Percentiles rank a stretch among this genome's conserved stretches.
Evolutionary conservation across 2,329 filamentous ascomycete genomes (phyloP).

Genomic region (Amauroascus verrucosus): DNA sequence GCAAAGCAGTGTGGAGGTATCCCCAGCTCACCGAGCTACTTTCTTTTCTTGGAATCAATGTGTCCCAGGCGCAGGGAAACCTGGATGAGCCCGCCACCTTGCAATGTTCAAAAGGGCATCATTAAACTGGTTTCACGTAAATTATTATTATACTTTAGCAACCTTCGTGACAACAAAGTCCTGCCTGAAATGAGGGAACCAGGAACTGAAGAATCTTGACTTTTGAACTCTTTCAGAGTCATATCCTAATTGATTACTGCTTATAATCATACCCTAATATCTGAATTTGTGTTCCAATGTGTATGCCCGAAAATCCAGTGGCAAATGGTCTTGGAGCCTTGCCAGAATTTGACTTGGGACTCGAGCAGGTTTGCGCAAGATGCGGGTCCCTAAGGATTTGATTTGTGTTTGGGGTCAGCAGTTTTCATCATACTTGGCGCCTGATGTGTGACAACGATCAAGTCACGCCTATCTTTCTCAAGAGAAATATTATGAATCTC

Average conservation of each 20-base stretch:
- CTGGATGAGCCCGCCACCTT: background rate
- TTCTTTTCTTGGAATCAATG: background rate
- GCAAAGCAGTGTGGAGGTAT: background rate
- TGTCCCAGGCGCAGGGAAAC: background rate
- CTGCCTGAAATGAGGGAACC: background rate
- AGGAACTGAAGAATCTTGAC: slow-evolving; percentile 9
- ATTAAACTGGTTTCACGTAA: background rate
- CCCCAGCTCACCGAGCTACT: background rate
- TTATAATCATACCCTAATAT: slow-evolving; percentile 27
- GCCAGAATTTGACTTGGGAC: background rate
- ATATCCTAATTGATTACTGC: slow-evolving; percentile 40
- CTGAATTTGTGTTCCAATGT: slow-evolving; percentile 36
- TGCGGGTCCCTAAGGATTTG: slow-evolving; percentile 40
- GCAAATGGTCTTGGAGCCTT: slow-evolving; percentile 10
- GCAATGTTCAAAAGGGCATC: background rate
- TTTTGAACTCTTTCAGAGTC: slow-evolving; percentile 20
- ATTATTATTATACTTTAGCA: slow-evolving; percentile 3
- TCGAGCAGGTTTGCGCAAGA: slow-evolving; percentile 26
- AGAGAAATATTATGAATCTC: slow-evolving; percentile 27
- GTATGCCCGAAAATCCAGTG: slow-evolving; percentile 41
- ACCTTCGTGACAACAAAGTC: slow-evolving; percentile 10
- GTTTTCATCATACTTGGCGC: slow-evolving; percentile 41
- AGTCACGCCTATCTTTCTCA: background rate
- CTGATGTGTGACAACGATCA: slow-evolving; percentile 46
- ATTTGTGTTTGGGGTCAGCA: slow-evolving; percentile 39